phyloP scores from a whole-genome alignment of 2,329 filamentous ascomycete species.

The Kalaharituber pfeilii region DNA sequence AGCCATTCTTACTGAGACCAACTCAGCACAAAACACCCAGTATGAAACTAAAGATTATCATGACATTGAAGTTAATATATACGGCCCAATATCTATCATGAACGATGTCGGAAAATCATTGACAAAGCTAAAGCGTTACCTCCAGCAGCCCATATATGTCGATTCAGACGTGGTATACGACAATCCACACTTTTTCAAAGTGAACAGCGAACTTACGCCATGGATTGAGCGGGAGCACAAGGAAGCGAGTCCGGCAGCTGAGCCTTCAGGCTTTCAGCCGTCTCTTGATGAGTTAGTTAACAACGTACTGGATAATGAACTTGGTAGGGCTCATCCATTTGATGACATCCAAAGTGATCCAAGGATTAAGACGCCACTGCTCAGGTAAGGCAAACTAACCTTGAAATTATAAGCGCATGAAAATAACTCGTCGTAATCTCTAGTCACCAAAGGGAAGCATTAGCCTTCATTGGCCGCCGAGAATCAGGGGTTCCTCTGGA shows the following conservation, averaged over 20 bases:
- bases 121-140: constrained; percentile 24
- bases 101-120: constrained; percentile 23
- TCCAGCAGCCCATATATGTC: constrained; percentile 25
- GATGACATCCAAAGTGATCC: neutral
- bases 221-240: neutral
- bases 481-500: neutral
- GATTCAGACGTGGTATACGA: constrained; percentile 20
- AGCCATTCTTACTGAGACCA: too few relatives aligned
- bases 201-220: neutral
- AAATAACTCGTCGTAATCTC: neutral
- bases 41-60: neutral
- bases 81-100: constrained; percentile 23
- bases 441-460: neutral
- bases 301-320: neutral
- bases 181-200: constrained; percentile 25
- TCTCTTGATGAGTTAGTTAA: neutral
- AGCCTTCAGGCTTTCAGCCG: too few relatives aligned
- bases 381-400: neutral
- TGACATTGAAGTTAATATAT: constrained; percentile 27
- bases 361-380: neutral
- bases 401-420: neutral
- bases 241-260: too few relatives aligned
- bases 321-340: neutral
- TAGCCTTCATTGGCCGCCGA: neutral
- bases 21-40: neutral